Conservation (phyloP, 768 basidiomycete genomes). For the Udeniomyces megalosporus region DNA sequence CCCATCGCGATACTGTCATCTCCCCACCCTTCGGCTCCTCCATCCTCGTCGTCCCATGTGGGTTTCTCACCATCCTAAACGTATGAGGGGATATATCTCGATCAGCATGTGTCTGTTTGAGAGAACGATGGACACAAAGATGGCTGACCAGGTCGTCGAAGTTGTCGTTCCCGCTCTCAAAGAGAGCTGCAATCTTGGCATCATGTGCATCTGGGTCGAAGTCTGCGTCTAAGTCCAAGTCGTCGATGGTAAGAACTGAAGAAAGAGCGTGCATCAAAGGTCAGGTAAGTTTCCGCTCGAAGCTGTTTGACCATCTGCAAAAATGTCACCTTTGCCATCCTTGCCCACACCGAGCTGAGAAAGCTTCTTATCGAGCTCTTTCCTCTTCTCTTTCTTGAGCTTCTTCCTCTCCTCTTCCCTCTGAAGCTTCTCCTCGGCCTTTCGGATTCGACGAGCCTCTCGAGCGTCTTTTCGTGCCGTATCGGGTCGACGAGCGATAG, state of each 20-base stretch:
- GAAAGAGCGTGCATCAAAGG: neutral
- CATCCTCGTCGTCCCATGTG: slow-evolving; percentile 77
- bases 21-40: slow-evolving; percentile 25
- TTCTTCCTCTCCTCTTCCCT: slow-evolving; percentile 51
- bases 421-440: slow-evolving; percentile 30
- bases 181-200: slow-evolving; percentile 58
- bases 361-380: slow-evolving; percentile 47
- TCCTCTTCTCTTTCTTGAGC: slow-evolving; percentile 49
- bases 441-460: slow-evolving; percentile 54
- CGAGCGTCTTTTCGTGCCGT: slow-evolving; percentile 72
- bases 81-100: too few species aligned
- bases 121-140: neutral
- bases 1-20: slow-evolving; percentile 28
- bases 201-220: slow-evolving; percentile 83
- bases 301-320: too few species aligned
- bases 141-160: neutral
- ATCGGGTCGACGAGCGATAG: slow-evolving; percentile 41
- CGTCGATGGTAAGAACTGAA: slow-evolving; percentile 32
- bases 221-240: slow-evolving; percentile 74
- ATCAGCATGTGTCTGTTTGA: too few species aligned
- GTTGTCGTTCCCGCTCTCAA: slow-evolving; percentile 13
- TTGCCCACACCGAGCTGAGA: slow-evolving; percentile 31
- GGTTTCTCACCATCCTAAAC: slow-evolving; percentile 56
- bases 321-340: slow-evolving; percentile 8
- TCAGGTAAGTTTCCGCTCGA: neutral